Base-by-base conservation (phyloP, 352 stramenopile genomes). In the Thalassiosira mediterranea region DNA sequence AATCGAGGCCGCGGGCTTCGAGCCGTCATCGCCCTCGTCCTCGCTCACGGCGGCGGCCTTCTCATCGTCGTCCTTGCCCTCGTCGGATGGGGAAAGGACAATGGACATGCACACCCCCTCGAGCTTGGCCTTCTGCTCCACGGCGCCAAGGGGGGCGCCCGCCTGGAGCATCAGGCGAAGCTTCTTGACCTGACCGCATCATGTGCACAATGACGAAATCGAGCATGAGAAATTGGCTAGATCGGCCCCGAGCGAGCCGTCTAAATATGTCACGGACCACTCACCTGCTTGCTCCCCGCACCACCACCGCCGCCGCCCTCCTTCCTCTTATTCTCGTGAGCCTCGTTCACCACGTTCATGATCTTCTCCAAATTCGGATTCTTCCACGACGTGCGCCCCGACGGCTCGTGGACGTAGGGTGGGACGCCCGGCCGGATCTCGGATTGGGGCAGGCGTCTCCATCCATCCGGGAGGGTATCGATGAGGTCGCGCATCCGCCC, bases 51-150 rank as follows among this genome's bases (percentile, higher is more conserved):
- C 13, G 15, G 15, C 8, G 7, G 56, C 31, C 4, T 72, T 53
- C 17, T 60, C 42, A 21, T 46, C 38, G 21, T 52, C 15, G 32
- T n/a, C n/a, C n/a, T n/a, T n/a, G n/a, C n/a, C n/a, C n/a, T 47
- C 34, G 13, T 42, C 61, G 15, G 17, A 52, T 21, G 51, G 51
- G 1, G 67, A 76, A 8, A 82, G 47, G 3, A 85, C 62, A 4
- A 70, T 4, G 2, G 38, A 5, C 38, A 81, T 76, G 38, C 84
- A 63, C 2, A 84, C 46, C 13, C 79, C 79, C 28, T 82, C 65
- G 11, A 87, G 31, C n/a, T 63, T 74, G 4, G 79, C 79, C 8
- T 70, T 73, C 49, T 84, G 75, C 34, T 79, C 37, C 8, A 87
- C 70, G 11, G 74, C 74, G 1, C 28, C 65, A 34, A 76, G 25